A percentile compares a stretch with the other conserved stretches of the same genome.
phyloP scores from a whole-genome alignment of 164 flowering plant species.

The Euptelea pleiosperma region DNA sequence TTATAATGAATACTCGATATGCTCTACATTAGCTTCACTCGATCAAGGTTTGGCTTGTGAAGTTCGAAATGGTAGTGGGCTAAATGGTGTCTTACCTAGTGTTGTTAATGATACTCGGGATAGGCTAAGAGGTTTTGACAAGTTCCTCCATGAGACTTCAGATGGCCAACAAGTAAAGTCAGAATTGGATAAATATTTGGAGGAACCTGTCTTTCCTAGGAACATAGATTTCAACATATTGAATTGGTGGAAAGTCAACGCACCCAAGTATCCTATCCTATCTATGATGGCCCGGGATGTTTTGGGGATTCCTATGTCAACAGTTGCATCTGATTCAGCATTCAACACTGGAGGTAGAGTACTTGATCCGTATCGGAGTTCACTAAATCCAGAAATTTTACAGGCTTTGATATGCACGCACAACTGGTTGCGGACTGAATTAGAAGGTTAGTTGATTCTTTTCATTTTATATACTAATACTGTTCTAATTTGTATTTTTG shows the following conservation, averaged over 20 bases:
- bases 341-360: conserved; percentile 44
- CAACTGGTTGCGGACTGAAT: conserved; percentile 59
- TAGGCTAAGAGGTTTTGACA: conserved; percentile 59
- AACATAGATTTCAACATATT: conserved; percentile 58
- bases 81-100: conserved; percentile 28
- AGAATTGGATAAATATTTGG: conserved; percentile 70
- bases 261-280: conserved; percentile 65
- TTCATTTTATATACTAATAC: not conserved
- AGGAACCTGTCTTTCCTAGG: conserved; percentile 73
- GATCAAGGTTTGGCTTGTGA: conserved; percentile 36
- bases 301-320: conserved; percentile 61
- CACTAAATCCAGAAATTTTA: conserved; percentile 44
- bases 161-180: conserved; percentile 41
- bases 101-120: conserved; percentile 37
- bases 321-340: conserved; percentile 36
- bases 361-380: conserved; percentile 45
- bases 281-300: conserved; percentile 80
- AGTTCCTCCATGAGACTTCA: conserved; percentile 57
- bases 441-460: conserved; percentile 35
- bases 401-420: conserved; percentile 73
- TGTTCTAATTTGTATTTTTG: not conserved
- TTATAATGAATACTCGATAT: conserved; percentile 45
- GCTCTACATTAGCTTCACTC: conserved; percentile 27
- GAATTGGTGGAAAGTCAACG: conserved; percentile 83
- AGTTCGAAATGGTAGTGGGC: conserved; percentile 7